Evolutionary conservation across 176 grass and related monocot genomes (phyloP), one percentile per base, ranked within the genome.

Genomic region (Poa pratensis): DNA sequence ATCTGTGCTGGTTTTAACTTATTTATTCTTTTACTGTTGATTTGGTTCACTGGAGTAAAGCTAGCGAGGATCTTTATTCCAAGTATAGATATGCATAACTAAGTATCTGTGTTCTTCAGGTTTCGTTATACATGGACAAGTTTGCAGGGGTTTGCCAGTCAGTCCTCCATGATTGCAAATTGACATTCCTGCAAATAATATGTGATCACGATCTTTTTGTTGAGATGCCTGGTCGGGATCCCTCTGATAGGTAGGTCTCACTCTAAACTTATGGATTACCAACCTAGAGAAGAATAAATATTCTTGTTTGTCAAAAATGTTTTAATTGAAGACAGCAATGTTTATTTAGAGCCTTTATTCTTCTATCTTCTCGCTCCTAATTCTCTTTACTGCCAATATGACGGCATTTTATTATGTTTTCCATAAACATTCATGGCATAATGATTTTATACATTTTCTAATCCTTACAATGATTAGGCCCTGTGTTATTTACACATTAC

Each of bases 131-230:
- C 67, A 94, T 96, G 94, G 97, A 99, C 88, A 99, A 99, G 86
- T 99, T 99, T 91, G 94, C 94, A 69, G 97, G 97, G 83, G 97
- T 99, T 81, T 99, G 97, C 73, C 97, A 99, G 80, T 96, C 97
- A 55, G 77, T 94, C 85, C 84, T 99, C 59, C 97, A 99, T 88
- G 97, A 99, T 57, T 99, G 97, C 82, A 99, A 99, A 82, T 87
- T 99, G 68, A 94, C 94, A 71, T 99, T 99, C 88, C 87, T 99
- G 78, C 97, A 99, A 77, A 99, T 99, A 89, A 87, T 96, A 91
- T 99, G 97, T 13, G 97, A 99, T 79, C 97, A 99, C 18, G 97
- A 99, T 86, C 90, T 99, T 73, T 99, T 96, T 86, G 94, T 99
- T 69, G 97, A 99, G 86, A 99, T 99, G 97, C 97, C 97, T 86